phyloP scores from a whole-genome alignment of 495 filamentous ascomycete species.

The Podospora tetraspora region DNA sequence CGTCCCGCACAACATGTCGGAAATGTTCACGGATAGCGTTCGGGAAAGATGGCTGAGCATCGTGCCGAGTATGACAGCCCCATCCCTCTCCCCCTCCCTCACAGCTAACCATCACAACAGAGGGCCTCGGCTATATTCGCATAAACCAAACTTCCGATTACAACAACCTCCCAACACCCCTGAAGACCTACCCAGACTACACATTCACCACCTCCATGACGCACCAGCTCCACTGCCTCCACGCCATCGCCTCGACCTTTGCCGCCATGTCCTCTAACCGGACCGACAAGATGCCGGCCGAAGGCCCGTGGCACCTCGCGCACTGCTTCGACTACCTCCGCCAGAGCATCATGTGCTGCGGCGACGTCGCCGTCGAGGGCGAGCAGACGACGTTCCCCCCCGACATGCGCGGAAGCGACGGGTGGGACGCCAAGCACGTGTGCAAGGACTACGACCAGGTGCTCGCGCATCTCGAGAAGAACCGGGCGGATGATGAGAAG shows the following conservation, averaged over 20 bases:
- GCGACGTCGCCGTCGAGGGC: slow-evolving; percentile 42
- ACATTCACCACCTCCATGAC: slow-evolving; percentile 48
- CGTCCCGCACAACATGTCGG: slow-evolving; percentile 39
- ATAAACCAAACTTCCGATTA: slow-evolving; percentile 33
- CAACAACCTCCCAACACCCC: slow-evolving; percentile 36
- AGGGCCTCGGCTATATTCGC: slow-evolving; percentile 39
- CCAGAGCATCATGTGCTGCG: slow-evolving; percentile 45
- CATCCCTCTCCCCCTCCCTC: background rate
- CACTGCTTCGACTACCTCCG: slow-evolving; percentile 48
- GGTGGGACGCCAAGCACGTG: slow-evolving; percentile 46
- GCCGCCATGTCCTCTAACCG: slow-evolving; percentile 33
- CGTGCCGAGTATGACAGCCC: slow-evolving; percentile 34
- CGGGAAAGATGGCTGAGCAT: slow-evolving; percentile 37
- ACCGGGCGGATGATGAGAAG: slow-evolving; percentile 34
- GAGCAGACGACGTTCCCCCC: slow-evolving; percentile 40
- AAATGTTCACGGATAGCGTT: slow-evolving; percentile 39
- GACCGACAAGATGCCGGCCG: slow-evolving; percentile 24
- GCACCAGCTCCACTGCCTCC: slow-evolving; percentile 46
- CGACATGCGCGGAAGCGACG: slow-evolving; percentile 38
- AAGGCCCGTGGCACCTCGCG: slow-evolving; percentile 40
- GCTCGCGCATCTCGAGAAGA: slow-evolving; percentile 32
- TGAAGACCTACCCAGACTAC: slow-evolving; percentile 30
- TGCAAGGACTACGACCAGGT: slow-evolving; percentile 40
- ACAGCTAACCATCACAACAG: slow-evolving; percentile 16
- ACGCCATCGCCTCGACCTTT: slow-evolving; percentile 36